These are phyloP conservation scores for Xylaria flabelliformis DNA, from an alignment of 495 filamentous ascomycete species.

Conservation along the genomic window DNA sequence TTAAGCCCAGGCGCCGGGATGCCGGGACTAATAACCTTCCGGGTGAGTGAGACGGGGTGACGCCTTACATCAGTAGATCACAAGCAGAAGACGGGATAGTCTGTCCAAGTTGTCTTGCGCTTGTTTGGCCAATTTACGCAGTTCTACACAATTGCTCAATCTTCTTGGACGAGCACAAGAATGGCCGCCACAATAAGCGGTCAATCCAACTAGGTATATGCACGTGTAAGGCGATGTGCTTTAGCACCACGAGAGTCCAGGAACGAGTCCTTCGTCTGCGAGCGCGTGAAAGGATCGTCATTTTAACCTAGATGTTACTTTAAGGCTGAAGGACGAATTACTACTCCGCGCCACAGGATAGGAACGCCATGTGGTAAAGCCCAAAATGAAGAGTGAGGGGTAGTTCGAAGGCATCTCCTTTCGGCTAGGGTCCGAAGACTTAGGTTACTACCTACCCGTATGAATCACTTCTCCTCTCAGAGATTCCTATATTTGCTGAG, in stretches of 20 bases:
- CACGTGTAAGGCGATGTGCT: neutral
- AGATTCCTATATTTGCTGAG: neutral
- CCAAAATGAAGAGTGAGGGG: no score
- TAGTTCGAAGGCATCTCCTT: neutral
- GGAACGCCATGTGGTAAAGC: no score
- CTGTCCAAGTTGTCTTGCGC: neutral
- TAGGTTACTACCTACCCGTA: conserved; percentile 1
- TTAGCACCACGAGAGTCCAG: neutral
- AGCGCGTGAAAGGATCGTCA: neutral
- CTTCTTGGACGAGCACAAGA: neutral
- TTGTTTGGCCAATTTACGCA: neutral
- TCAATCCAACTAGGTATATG: neutral
- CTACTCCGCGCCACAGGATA: neutral
- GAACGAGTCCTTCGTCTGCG: neutral
- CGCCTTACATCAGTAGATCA: neutral
- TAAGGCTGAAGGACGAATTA: neutral
- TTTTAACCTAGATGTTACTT: neutral
- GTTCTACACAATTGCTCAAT: neutral
- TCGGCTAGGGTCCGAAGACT: neutral
- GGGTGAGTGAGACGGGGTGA: neutral
- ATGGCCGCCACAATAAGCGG: neutral
- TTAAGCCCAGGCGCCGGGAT: no score
- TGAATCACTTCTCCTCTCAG: neutral
- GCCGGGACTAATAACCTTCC: no score
- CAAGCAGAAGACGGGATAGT: neutral